Evolutionary conservation across 257 asterid genomes (phyloP).

Genomic region (Solanum dulcamara): DNA sequence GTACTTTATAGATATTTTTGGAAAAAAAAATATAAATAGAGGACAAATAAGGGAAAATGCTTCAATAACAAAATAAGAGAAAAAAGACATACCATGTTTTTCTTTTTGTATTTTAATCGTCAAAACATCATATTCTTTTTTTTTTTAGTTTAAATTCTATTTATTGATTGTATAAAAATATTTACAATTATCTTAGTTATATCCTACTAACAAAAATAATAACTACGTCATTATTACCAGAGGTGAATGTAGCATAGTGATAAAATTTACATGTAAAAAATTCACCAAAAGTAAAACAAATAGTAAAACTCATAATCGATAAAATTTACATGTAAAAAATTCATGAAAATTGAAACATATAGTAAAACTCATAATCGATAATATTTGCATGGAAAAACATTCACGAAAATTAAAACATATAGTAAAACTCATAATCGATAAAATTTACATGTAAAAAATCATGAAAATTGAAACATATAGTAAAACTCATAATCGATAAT

Average conservation of each 20-base stretch:
- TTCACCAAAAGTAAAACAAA: rapidly evolving
- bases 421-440: not conserved
- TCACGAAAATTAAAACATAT: rapidly evolving
- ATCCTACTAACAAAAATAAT: not conserved
- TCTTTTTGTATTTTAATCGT: not conserved
- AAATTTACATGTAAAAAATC: too few relatives aligned
- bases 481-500: too few relatives aligned
- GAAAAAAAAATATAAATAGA: not conserved
- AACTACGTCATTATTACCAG: not conserved
- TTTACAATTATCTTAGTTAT: not conserved
- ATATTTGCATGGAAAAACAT: too few relatives aligned
- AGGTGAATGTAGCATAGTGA: not conserved
- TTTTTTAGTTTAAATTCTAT: not conserved
- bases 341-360: too few relatives aligned
- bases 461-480: too few relatives aligned
- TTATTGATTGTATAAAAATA: not conserved
- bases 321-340: too few relatives aligned
- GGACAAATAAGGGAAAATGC: not conserved
- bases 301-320: too few relatives aligned
- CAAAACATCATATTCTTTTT: not conserved
- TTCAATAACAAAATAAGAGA: not conserved
- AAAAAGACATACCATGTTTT: not conserved
- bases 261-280: not conserved
- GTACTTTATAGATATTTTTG: not conserved
- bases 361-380: too few relatives aligned